Evolutionary conservation across 345 rosid species (phyloP).

Genomic region (Citrus sp.): DNA sequence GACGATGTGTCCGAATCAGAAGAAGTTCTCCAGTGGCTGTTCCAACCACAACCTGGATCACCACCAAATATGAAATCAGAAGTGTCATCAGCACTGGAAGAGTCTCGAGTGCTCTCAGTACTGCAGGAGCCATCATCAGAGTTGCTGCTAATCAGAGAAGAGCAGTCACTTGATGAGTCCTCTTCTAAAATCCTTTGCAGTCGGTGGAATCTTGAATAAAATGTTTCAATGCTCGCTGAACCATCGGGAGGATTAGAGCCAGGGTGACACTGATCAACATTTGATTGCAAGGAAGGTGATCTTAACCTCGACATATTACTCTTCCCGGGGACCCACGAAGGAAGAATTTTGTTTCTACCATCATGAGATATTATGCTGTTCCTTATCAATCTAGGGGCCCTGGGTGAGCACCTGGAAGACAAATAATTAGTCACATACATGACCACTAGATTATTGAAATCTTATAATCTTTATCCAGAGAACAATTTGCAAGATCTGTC

Average conservation of each 20-base stretch:
- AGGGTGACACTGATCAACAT: conserved; percentile 23
- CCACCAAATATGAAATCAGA: conserved; percentile 72
- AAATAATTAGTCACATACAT: conserved; percentile 17
- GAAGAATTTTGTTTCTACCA: conserved; percentile 25
- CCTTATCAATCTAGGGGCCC: conserved; percentile 60
- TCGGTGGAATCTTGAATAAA: conserved; percentile 56
- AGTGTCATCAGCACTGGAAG: conserved; percentile 66
- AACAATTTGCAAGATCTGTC: conserved; percentile 8
- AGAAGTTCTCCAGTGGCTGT: conserved; percentile 41
- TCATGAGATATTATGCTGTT: conserved; percentile 28
- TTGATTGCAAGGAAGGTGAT: conserved; percentile 24
- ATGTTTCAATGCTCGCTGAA: conserved; percentile 49
- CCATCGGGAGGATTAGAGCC: conserved; percentile 32
- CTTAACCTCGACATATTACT: conserved; percentile 25
- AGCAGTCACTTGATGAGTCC: conserved; percentile 85
- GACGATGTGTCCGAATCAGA: conserved; percentile 60
- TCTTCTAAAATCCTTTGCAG: conserved; percentile 65
- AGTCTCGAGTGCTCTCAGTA: conserved; percentile 72
- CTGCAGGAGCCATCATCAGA: conserved; percentile 91
- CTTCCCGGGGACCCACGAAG: conserved; percentile 23
- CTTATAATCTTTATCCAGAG: not conserved
- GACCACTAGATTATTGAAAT: not conserved
- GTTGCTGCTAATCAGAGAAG: conserved; percentile 74
- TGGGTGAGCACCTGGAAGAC: conserved; percentile 62
- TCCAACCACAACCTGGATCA: conserved; percentile 46